A percentile compares a stretch with the other conserved stretches of the same genome.
phyloP scores from a whole-genome alignment of 2,329 filamentous ascomycete genomes.

The Phaeosphaeriaceae sp. region DNA sequence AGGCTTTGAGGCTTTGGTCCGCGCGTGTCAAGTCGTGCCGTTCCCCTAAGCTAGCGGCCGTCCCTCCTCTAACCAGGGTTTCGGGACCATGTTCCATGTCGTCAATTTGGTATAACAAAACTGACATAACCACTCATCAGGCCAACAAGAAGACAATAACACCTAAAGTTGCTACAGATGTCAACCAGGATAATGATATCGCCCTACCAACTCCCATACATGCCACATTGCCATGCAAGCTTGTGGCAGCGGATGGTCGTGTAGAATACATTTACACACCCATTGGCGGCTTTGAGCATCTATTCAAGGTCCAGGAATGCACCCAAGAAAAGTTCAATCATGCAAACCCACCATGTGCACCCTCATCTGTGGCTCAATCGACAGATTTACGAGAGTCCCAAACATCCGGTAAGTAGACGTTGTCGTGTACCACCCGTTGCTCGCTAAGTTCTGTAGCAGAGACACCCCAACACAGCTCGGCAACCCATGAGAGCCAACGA shows the following conservation, averaged over 20 bases:
- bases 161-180: background rate
- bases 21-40: conserved; percentile 11
- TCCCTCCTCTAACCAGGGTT: conserved; percentile 8
- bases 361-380: background rate
- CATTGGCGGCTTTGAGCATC: conserved; percentile 33
- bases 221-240: conserved; percentile 13
- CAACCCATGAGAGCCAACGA: background rate
- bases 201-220: conserved; percentile 29
- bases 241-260: conserved; percentile 28
- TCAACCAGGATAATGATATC: conserved; percentile 9
- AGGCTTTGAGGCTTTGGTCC: conserved; percentile 14
- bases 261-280: conserved; percentile 27
- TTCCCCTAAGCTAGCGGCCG: conserved; percentile 13
- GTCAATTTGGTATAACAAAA: background rate
- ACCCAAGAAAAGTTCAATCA: conserved; percentile 1
- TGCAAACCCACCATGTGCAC: background rate
- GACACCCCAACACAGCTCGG: background rate
- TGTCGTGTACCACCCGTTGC: conserved; percentile 1
- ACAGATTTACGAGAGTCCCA: background rate
- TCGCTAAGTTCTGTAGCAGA: conserved; percentile 15
- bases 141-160: background rate
- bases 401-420: conserved; percentile 12
- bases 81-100: conserved; percentile 4
- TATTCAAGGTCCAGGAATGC: conserved; percentile 17
- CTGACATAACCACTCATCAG: background rate